Base-by-base conservation (phyloP, 371 early-diverging fungal species). In the Entomophthora muscae region DNA sequence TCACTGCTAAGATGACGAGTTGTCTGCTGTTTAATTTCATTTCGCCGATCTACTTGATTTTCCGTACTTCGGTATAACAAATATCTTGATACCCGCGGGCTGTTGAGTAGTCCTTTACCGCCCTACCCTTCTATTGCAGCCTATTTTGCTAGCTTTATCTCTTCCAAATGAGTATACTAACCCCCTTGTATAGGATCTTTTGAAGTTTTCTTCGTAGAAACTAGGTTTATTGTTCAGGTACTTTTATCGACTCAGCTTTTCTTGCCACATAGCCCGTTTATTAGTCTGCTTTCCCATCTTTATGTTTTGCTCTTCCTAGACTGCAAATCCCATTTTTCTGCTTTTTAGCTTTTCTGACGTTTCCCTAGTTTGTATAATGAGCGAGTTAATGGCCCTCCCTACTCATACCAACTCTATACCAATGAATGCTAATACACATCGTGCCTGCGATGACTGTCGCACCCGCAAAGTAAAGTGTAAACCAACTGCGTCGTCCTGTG, bases 381-480 rank as follows among this genome's bases (percentile, higher is more conserved):
- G 42, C 17, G 42, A 42, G 42, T 17, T 42, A 42, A 42, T 42
- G 5, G 42, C 42, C 42, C 42, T 42, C 42, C 42, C 42, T 42
- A 42, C 10, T 42, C 42, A 42, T 5, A 42, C 5, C 17, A 42
- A 17, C 42, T 42, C 42, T 10, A 5, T 17, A 10, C 10, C 42
- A 10, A 42, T 42, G 42, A 42, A 42, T 55, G 10, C 55, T 5
- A 27, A 55, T 26, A 61, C 61, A 23, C 42, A 33, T 33, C 53
- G 63, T 12, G 63, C 63, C 23, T 63, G 63, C 29, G 63, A 63
- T 32, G 54, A 63, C 3, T 63, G 63, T 22, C 52, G 63, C 5
- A 52, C 32, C 21, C 63, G 63, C 13, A 63, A 54, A 55, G 32
- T 63, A 12, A 63, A 32, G 24, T 63, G 63, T 29, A 54, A 63